Conservation (phyloP, 306 rosid species). For the Delonix regia region DNA sequence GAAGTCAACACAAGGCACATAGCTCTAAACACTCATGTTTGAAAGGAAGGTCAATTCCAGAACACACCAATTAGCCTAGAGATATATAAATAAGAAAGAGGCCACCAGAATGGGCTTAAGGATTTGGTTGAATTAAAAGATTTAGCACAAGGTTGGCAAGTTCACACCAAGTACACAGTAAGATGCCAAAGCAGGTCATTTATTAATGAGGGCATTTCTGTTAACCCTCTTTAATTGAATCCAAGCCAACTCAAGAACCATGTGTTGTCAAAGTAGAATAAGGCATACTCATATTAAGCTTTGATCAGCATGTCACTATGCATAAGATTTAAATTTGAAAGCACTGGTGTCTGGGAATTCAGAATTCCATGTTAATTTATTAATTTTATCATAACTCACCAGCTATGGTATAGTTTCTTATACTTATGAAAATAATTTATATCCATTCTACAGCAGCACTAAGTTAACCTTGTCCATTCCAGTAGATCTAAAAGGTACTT, state of each 20-base stretch:
- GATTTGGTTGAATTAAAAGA: constrained; percentile 13
- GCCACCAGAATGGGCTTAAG: not conserved
- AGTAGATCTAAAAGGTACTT: not conserved
- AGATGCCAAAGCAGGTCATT: constrained; percentile 11
- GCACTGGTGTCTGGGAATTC: not conserved
- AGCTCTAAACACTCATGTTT: not conserved
- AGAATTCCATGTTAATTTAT: not conserved
- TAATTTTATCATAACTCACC: not conserved
- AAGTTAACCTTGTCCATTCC: not conserved
- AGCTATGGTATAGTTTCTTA: not conserved
- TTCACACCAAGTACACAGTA: constrained; percentile 16
- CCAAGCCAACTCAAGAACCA: constrained; percentile 4
- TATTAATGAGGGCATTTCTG: not conserved
- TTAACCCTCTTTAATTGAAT: not conserved
- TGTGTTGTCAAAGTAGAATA: constrained; percentile 8
- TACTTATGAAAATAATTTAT: not conserved
- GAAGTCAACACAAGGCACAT: not conserved
- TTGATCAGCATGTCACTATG: not conserved
- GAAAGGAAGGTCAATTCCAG: not conserved
- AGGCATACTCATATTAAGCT: not conserved
- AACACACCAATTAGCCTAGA: not conserved
- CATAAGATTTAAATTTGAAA: not conserved
- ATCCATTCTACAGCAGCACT: not conserved
- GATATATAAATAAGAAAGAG: not conserved
- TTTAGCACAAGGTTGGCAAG: not conserved